phyloP scores from a whole-genome alignment of 2,329 filamentous ascomycete genomes.

The Pleoardoris graminearum region DNA sequence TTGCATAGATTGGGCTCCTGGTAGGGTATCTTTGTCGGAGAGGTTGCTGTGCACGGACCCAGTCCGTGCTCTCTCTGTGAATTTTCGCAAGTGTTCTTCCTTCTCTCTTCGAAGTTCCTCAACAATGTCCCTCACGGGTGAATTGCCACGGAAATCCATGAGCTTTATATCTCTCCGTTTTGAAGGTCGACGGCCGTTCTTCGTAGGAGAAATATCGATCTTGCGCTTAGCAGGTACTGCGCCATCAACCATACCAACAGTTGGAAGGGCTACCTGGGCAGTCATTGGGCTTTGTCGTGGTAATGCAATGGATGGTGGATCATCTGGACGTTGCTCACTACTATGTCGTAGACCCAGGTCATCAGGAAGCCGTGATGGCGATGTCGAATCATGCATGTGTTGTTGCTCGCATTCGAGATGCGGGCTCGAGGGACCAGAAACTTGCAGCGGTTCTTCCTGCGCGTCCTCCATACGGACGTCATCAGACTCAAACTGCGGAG shows the following conservation, averaged over 20 bases:
- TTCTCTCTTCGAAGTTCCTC: constrained; percentile 13
- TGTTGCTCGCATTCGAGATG: not conserved
- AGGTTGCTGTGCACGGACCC: not conserved
- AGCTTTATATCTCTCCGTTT: constrained; percentile 33
- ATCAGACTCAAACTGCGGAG: not conserved
- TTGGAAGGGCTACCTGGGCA: not conserved
- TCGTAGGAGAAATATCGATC: constrained; percentile 22
- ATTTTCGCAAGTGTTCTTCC: constrained; percentile 18
- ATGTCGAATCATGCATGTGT: no score
- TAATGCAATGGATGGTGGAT: no score
- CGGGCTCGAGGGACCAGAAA: not conserved
- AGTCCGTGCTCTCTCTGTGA: constrained; percentile 17
- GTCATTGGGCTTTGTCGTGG: not conserved
- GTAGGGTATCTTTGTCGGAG: not conserved
- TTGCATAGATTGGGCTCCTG: not conserved
- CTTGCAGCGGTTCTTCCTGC: not conserved
- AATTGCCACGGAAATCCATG: constrained; percentile 16
- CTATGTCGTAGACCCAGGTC: no score
- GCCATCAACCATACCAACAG: not conserved
- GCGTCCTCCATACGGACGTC: constrained; percentile 9
- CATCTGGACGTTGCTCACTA: no score
- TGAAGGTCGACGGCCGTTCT: constrained; percentile 16
- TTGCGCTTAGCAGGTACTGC: constrained; percentile 27
- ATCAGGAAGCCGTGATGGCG: no score
- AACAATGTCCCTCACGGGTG: constrained; percentile 8